These are phyloP conservation scores for Lecanicillium sp. DNA, from an alignment of 2,329 filamentous ascomycete species.

Conservation along the genomic window DNA sequence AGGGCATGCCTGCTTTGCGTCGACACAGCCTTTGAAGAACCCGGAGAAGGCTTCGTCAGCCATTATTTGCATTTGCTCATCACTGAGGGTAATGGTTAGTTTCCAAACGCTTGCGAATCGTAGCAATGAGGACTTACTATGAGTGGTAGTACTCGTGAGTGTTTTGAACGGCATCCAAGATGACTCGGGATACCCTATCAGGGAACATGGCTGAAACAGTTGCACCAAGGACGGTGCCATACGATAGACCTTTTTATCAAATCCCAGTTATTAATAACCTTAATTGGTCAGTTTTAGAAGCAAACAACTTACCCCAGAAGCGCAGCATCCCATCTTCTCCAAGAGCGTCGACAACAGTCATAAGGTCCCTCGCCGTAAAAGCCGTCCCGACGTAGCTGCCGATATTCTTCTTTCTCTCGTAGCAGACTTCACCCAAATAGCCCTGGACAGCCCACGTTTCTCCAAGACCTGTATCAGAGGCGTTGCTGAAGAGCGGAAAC, in stretches of 20 bases:
- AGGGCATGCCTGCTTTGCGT: constrained; percentile 1
- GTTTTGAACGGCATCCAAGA: constrained; percentile 29
- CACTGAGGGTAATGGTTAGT: constrained; percentile 6
- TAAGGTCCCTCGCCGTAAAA: constrained; percentile 27
- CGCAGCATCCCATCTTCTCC: constrained; percentile 20
- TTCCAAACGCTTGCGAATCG: constrained; percentile 4
- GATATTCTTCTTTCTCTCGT: constrained; percentile 11
- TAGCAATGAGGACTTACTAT: too few species aligned
- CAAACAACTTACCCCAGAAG: constrained; percentile 20
- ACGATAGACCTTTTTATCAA: constrained; percentile 19
- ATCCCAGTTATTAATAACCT: not conserved
- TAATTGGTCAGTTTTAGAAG: not conserved
- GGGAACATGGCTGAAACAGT: constrained; percentile 33
- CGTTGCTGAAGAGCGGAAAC: too few species aligned
- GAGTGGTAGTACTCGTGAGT: constrained; percentile 23
- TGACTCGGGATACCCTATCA: constrained; percentile 26
- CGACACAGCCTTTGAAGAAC: constrained; percentile 19
- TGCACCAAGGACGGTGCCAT: constrained; percentile 30
- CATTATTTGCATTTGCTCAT: constrained; percentile 16
- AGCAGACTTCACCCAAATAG: constrained; percentile 16
- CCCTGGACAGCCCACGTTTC: constrained; percentile 11
- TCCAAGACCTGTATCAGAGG: too few species aligned
- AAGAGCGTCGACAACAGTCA: constrained; percentile 25
- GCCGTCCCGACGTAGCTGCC: constrained; percentile 20
- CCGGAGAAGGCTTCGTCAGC: constrained; percentile 19